phyloP scores from a whole-genome alignment of 768 basidiomycete genomes.

The Leucocoprinus leucothites region DNA sequence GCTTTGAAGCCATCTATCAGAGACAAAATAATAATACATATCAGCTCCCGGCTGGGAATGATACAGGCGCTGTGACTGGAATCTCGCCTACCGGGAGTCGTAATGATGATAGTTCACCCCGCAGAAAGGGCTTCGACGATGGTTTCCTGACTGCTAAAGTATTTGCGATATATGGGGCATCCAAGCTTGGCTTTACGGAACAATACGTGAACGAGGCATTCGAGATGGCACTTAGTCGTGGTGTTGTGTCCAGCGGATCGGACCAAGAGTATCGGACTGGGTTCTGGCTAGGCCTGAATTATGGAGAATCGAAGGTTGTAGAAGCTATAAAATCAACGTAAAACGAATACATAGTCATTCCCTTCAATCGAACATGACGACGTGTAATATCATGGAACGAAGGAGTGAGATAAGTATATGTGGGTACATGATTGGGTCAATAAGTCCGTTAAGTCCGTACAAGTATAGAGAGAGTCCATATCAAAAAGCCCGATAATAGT shows the following conservation, averaged over 20 bases:
- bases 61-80: neutral
- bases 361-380: neutral
- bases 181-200: conserved; percentile 55
- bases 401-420: neutral
- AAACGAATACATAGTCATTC: neutral
- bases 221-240: conserved; percentile 28
- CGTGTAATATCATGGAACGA: neutral
- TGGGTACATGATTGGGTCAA: too few species aligned
- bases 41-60: conserved; percentile 1
- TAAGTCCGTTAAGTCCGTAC: neutral
- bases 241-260: conserved; percentile 32
- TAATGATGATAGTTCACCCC: conserved; percentile 18
- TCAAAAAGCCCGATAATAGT: neutral
- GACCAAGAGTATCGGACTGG: conserved; percentile 41
- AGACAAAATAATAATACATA: conserved; percentile 13
- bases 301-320: conserved; percentile 31
- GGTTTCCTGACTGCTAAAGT: conserved; percentile 53
- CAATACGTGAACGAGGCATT: conserved; percentile 57
- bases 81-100: neutral
- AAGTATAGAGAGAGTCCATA: neutral
- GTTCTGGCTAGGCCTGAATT: conserved; percentile 47
- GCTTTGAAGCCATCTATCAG: conserved; percentile 25
- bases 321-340: neutral
- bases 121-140: conserved; percentile 51
- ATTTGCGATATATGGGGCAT: conserved; percentile 47